Evolutionary conservation across 805 yeast species (phyloP).

Genomic region (Wickerhamiella brachini): DNA sequence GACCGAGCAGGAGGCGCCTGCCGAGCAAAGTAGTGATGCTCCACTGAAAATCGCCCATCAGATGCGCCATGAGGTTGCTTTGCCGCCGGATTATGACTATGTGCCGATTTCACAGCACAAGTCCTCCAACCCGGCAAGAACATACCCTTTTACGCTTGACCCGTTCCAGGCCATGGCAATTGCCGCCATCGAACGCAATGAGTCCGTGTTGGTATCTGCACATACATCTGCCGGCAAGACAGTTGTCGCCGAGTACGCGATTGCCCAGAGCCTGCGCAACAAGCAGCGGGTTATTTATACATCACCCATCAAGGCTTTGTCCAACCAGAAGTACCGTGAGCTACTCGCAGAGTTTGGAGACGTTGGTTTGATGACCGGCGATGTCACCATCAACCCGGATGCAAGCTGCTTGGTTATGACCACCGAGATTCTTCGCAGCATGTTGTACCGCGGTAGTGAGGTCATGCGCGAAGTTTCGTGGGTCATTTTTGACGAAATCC

Average conservation of each 20-base stretch:
- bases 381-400: constrained; percentile 94
- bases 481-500: constrained; percentile 97
- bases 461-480: constrained; percentile 98
- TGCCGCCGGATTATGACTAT: constrained; percentile 84
- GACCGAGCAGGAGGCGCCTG: constrained; percentile 4
- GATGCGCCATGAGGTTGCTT: constrained; percentile 94
- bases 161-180: constrained; percentile 97
- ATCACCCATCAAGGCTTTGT: constrained; percentile 87
- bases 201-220: constrained; percentile 92
- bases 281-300: constrained; percentile 92
- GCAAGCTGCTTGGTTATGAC: constrained; percentile 99
- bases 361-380: constrained; percentile 98
- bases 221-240: constrained; percentile 97
- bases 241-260: constrained; percentile 93
- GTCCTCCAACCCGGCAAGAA: constrained; percentile 64
- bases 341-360: constrained; percentile 86
- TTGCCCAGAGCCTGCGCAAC: constrained; percentile 83
- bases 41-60: constrained; percentile 49
- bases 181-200: constrained; percentile 88
- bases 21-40: background rate
- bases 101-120: constrained; percentile 80
- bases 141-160: constrained; percentile 85
- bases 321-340: constrained; percentile 90
- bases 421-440: constrained; percentile 90
- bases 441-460: constrained; percentile 96